phyloP scores from a whole-genome alignment of 208 protist species.

The Leishmania braziliensis region DNA sequence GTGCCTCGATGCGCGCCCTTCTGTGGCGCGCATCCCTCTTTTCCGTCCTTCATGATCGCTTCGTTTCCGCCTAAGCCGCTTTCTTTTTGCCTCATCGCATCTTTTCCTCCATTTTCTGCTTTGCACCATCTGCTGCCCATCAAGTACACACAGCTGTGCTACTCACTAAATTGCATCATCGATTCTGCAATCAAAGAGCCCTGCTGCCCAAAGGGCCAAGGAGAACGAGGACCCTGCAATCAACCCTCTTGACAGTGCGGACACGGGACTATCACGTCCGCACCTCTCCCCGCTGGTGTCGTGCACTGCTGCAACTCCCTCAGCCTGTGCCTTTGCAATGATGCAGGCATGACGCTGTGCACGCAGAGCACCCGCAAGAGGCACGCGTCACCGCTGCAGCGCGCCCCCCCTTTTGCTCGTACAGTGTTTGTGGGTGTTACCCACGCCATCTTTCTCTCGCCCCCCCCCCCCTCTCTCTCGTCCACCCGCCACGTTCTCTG shows the following conservation, averaged over 20 bases:
- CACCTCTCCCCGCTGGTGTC: neutral
- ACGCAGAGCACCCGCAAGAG: neutral
- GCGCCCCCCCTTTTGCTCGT: neutral
- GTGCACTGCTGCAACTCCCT: neutral
- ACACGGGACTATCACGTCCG: neutral
- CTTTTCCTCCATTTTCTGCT: slow-evolving; percentile 9
- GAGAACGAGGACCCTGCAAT: neutral
- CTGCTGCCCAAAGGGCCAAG: neutral
- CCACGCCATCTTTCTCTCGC: neutral
- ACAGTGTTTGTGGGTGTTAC: neutral
- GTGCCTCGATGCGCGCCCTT: neutral
- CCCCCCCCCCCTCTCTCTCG: neutral
- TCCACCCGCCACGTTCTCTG: neutral
- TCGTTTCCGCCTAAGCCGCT: neutral
- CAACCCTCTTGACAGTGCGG: neutral
- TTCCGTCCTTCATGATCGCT: neutral
- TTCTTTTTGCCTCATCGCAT: slow-evolving; percentile 2
- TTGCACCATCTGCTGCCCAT: slow-evolving; percentile 9
- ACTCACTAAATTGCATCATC: neutral
- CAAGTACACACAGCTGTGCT: neutral
- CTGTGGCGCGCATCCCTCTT: neutral
- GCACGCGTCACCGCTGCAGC: neutral
- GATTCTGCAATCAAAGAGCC: neutral
- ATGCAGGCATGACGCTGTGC: neutral
- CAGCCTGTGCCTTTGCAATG: neutral